Base-by-base conservation (phyloP, 2,329 filamentous ascomycete species). In the Aureobasidium sp. region DNA sequence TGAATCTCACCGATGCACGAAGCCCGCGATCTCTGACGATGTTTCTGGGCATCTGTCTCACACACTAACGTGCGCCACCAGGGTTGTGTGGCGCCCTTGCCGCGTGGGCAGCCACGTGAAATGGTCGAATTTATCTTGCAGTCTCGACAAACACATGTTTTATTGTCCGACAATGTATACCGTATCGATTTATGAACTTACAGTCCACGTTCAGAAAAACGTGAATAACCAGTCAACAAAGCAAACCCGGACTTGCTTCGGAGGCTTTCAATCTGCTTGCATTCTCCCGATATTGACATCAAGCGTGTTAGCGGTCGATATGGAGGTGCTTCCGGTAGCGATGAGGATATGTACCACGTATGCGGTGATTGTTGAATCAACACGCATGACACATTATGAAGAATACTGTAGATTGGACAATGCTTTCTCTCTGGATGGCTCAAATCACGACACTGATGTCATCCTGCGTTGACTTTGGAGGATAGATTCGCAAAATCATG, bases 1-100 rank as follows among this genome's bases (percentile, higher is more conserved):
- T 44, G 39, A 57, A 57, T 57, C 53, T 57, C 39, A 44, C 41
- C 53, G 53, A 57, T 57, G 53, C 39, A 44, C 11, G 42, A 36
- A 32, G 53, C 11, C 37, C 32, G 30, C 54, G 54, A 58, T 58
- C 54, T 32, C 42, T 48, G 54, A 58, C 54, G 54, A 39, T 57
- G 39, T 39, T 37, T 41, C 50, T 37, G 50, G 25, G 25, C 36
- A 37, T 30, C 30, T 48, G 41, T 58, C 54, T 58, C 54, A 58
- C 30, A 44, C 42, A 16, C 45, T 32, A 5, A 9, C 45, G 42
- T 21, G 41, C 54, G 54, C 41, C 54, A 58, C 42, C 30, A 42
- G 37, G 27, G 25, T 21, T 21, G 25, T 53, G 49, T 53, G 34
- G 49, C 49, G 49, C 49, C 8, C 16, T 16, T 27, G 21, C 25